Percentiles rank a stretch among this genome's conserved stretches.
These are phyloP conservation scores for Orbilia blumenaviensis DNA, from an alignment of 2,329 filamentous ascomycete species.

Conservation along the genomic window DNA sequence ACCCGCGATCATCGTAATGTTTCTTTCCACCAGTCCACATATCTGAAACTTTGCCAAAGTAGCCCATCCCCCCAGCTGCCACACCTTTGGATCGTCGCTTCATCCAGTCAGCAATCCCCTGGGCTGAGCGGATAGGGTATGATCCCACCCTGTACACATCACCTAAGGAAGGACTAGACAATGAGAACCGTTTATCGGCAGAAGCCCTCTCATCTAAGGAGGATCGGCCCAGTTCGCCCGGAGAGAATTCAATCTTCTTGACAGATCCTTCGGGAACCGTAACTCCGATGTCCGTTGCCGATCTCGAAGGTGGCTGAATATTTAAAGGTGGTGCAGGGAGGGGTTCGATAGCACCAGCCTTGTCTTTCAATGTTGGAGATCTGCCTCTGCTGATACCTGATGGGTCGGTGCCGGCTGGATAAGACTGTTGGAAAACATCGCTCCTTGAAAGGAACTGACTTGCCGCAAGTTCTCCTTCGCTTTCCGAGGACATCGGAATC, in stretches of 20 bases:
- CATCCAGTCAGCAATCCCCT: constrained; percentile 82
- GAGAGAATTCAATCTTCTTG: constrained; percentile 36
- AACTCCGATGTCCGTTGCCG: constrained; percentile 31
- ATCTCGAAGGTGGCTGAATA: constrained; percentile 44
- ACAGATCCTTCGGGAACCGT: neutral
- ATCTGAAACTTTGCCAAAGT: constrained; percentile 93
- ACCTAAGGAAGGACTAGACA: constrained; percentile 64
- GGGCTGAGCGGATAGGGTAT: constrained; percentile 84
- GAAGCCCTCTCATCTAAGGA: constrained; percentile 29
- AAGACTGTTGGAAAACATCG: constrained; percentile 85
- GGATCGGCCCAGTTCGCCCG: constrained; percentile 34
- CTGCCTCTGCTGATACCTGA: constrained; percentile 39
- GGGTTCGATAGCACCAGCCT: constrained; percentile 38
- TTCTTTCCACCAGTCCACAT: constrained; percentile 94
- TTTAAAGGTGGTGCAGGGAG: constrained; percentile 26
- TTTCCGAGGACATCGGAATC: constrained; percentile 71
- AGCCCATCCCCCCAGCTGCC: constrained; percentile 93
- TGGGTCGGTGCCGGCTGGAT: constrained; percentile 58
- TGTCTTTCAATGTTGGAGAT: constrained; percentile 44
- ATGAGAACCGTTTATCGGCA: constrained; percentile 60
- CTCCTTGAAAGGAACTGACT: constrained; percentile 90
- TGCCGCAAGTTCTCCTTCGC: constrained; percentile 79
- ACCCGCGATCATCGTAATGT: constrained; percentile 73
- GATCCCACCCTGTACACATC: constrained; percentile 71
- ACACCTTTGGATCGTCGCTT: constrained; percentile 81